These are phyloP conservation scores for Fraxinus sp. DNA, from an alignment of 305 asterid genomes.

Conservation along the genomic window DNA sequence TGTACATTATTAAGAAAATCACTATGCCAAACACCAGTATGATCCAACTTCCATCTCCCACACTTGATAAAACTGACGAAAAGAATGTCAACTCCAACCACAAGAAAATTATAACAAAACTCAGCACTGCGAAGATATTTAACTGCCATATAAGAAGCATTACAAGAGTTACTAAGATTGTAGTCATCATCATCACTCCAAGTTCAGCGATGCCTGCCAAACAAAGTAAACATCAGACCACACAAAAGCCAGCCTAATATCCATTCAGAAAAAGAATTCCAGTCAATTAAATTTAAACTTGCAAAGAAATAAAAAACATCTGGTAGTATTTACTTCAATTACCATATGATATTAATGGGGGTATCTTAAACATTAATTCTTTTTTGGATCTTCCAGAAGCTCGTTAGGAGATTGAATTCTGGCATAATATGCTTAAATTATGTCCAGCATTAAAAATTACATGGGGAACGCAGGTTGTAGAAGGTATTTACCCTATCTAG, in stretches of 20 bases:
- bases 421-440: neutral
- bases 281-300: neutral
- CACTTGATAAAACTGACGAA: conserved; percentile 88
- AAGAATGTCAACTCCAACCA: conserved; percentile 86
- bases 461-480: neutral
- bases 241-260: conserved; percentile 13
- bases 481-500: neutral
- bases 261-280: conserved; percentile 6
- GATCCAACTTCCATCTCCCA: conserved; percentile 99
- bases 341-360: neutral
- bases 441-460: neutral
- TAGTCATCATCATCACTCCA: conserved; percentile 99
- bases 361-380: conserved; percentile 20
- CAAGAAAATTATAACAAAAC: conserved; percentile 70
- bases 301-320: neutral
- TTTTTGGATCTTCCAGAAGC: conserved; percentile 19
- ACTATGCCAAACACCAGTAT: conserved; percentile 83
- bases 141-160: conserved; percentile 99
- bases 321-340: neutral
- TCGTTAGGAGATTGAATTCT: conserved; percentile 14
- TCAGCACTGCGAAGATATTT: conserved; percentile 71
- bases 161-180: conserved; percentile 85
- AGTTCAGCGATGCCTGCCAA: conserved; percentile 89
- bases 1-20: conserved; percentile 78
- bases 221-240: conserved; percentile 35